Conservation (phyloP, 139 green algal genomes). For the Microglena sp. region DNA sequence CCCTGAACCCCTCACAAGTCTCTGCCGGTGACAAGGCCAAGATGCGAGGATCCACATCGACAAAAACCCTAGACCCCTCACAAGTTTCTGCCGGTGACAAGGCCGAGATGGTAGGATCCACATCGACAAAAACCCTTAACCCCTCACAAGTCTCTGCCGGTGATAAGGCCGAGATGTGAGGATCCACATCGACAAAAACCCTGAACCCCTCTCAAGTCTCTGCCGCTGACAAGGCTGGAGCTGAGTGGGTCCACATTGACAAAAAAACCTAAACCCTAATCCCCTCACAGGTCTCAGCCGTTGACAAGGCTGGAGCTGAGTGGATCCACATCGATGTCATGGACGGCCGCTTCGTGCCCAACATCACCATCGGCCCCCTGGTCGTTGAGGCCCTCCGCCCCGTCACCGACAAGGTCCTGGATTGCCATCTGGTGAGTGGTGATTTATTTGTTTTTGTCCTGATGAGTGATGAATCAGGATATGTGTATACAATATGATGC, state of each 20-base stretch:
- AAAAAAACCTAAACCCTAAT: not conserved
- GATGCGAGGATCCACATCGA: no score
- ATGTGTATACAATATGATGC: no score
- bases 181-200: not conserved
- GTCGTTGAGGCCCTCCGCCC: conserved; percentile 92
- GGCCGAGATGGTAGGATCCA: conserved; percentile 1
- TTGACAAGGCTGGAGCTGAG: conserved; percentile 88
- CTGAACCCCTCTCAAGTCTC: conserved; percentile 31
- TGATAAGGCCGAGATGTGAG: conserved; percentile 31
- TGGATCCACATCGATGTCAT: conserved; percentile 97
- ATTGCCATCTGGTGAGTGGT: conserved; percentile 82
- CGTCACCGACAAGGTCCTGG: conserved; percentile 89
- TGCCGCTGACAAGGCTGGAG: no score
- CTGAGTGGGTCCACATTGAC: not conserved
- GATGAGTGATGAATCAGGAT: no score
- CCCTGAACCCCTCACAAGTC: no score
- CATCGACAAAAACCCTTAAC: not conserved
- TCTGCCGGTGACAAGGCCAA: no score
- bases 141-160: no score
- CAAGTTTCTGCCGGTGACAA: no score
- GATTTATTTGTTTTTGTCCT: not conserved
- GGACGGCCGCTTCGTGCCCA: conserved; percentile 95
- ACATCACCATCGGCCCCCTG: conserved; percentile 98
- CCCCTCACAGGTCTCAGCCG: conserved; percentile 66
- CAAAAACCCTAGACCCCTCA: no score